Evolutionary conservation across 2,329 filamentous ascomycete genomes (phyloP), one percentile per base, ranked within the genome.

Genomic region (Polytolypa hystricis): DNA sequence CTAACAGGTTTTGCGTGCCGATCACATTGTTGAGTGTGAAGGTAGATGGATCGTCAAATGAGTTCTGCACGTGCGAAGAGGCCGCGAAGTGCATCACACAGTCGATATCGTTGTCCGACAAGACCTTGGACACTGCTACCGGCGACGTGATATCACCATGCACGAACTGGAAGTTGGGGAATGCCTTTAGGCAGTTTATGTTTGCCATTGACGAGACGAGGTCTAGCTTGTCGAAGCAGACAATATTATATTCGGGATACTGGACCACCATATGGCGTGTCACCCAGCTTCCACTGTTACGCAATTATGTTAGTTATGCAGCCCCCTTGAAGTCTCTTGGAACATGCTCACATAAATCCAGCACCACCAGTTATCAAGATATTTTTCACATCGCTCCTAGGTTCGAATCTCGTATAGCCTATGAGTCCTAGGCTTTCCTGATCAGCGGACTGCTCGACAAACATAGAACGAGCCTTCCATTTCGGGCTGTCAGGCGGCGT

Each of bases 281-380:
- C 25, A 89, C 71, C 84, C 84, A 89, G 56, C 80, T 86, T 36
- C 81, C 83, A 58, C 81, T 86, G 52, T 34, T 10, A 11, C 7
- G 6, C 15, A 37, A 21, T 41, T 28, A 17, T 27, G 28, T 26
- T 25, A 7, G 21, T 25, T 25, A 25, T 14, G 21, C 38, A 25
- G 29, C 4, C 25, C 31, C 15, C 43, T 7, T 30, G 9, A 20
- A 17, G 15, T 30, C 36, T 20, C 29, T 27, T 4, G 33, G 19
- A 26, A 35, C 14, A 25, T 34, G 60, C 79, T 59, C 67, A 85
- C 81, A 89, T 87, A 67, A 91, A 91, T 48, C 84, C 84, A 43
- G 82, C 83, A 37, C 83, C 84, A 33, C 84, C 84, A 14, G 84
- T 89, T 44, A 91, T 73, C 71, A 89, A 79, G 49, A 89, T 86